Conservation (phyloP, 495 filamentous ascomycete species). For the Glarea lozoyensis region DNA sequence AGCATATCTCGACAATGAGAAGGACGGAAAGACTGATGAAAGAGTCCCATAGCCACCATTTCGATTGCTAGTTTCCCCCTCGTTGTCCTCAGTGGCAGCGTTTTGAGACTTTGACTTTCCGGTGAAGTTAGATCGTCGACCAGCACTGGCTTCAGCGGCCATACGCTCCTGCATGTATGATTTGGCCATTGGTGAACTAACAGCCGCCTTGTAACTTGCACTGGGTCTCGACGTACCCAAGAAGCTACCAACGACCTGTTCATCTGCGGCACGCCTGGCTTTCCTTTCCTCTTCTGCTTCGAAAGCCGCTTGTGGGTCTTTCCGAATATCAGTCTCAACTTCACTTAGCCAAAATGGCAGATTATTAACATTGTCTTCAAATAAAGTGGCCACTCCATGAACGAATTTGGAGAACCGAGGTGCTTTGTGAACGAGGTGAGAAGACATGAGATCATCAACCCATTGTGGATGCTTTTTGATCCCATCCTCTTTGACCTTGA, state of each 20-base stretch:
- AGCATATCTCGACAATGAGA: constrained; percentile 64
- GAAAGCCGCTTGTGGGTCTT: constrained; percentile 85
- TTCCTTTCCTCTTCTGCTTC: constrained; percentile 80
- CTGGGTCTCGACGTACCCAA: constrained; percentile 42
- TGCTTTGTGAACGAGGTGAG: constrained; percentile 81
- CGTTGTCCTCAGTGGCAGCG: background rate
- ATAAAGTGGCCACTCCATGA: constrained; percentile 82
- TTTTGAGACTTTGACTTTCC: background rate
- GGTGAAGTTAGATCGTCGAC: constrained; percentile 5
- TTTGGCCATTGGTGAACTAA: constrained; percentile 53
- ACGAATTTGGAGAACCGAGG: constrained; percentile 95
- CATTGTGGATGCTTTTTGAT: constrained; percentile 65
- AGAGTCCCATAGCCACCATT: constrained; percentile 39
- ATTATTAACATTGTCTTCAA: constrained; percentile 92
- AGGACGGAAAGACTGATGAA: constrained; percentile 57
- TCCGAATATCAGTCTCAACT: constrained; percentile 83
- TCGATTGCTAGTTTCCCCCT: constrained; percentile 4
- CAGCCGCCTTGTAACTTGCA: constrained; percentile 39
- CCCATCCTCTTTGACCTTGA: constrained; percentile 72
- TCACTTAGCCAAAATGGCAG: constrained; percentile 94
- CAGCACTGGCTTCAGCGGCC: constrained; percentile 10
- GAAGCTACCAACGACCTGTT: constrained; percentile 82
- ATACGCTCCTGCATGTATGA: constrained; percentile 38
- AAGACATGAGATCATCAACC: constrained; percentile 82
- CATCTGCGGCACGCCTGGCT: constrained; percentile 71